phyloP scores from a whole-genome alignment of 2,329 filamentous ascomycete species.

The Penicillium sp. region DNA sequence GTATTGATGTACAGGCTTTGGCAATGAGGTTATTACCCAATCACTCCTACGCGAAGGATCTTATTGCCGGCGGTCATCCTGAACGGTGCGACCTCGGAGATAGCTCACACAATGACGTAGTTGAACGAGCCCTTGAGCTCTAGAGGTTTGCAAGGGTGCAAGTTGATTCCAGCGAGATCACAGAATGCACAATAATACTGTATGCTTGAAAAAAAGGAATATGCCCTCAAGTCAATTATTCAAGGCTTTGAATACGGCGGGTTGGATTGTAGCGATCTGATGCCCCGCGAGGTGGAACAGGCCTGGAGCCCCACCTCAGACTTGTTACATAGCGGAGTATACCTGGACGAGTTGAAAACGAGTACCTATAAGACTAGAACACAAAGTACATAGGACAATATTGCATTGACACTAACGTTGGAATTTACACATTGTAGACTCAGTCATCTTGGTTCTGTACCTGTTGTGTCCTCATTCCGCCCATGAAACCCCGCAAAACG shows the following conservation, averaged over 20 bases:
- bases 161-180: not conserved
- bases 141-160: not conserved
- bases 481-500: not conserved
- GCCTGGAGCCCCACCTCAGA: conserved; percentile 1
- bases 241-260: not conserved
- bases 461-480: conserved; percentile 1
- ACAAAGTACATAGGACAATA: not conserved
- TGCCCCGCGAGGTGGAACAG: conserved; percentile 5
- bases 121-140: too few relatives aligned
- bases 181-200: not conserved
- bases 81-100: not conserved
- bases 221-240: not conserved
- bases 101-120: conserved; percentile 1
- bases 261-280: not conserved
- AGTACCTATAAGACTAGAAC: not conserved
- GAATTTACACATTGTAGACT: conserved; percentile 4
- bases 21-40: not conserved
- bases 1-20: not conserved
- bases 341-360: not conserved
- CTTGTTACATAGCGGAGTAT: not conserved
- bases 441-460: not conserved
- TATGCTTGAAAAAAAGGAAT: not conserved
- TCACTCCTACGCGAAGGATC: conserved; percentile 8
- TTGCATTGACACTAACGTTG: conserved; percentile 3
- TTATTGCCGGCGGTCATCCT: conserved; percentile 1